These are phyloP conservation scores for Arthromyces matolae DNA, from an alignment of 768 basidiomycete species.

Conservation along the genomic window DNA sequence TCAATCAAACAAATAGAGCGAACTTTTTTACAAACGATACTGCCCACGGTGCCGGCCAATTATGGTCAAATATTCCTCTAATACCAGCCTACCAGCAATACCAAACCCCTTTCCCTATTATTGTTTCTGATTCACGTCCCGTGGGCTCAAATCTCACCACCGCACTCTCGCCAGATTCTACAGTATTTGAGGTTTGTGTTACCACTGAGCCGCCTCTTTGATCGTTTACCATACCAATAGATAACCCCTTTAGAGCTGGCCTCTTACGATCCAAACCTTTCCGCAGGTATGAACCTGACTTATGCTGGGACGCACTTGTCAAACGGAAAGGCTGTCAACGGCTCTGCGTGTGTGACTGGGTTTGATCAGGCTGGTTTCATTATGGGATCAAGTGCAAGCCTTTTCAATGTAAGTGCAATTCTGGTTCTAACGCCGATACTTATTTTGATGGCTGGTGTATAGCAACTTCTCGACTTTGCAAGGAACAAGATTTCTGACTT, in stretches of 20 bases:
- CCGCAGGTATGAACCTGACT: conserved; percentile 63
- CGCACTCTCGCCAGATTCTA: conserved; percentile 34
- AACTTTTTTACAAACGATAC: conserved; percentile 61
- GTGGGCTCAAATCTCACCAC: conserved; percentile 40
- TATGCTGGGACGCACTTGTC: conserved; percentile 63
- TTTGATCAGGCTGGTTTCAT: conserved; percentile 76
- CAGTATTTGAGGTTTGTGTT: conserved; percentile 53
- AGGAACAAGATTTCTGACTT: conserved; percentile 39
- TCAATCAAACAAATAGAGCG: conserved; percentile 54
- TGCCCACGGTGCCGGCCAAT: conserved; percentile 68
- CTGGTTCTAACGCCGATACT: neutral
- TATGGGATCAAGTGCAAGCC: conserved; percentile 69
- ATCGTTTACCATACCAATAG: conserved; percentile 23
- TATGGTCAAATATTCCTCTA: conserved; percentile 56
- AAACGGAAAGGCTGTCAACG: conserved; percentile 52
- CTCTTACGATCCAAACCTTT: conserved; percentile 68
- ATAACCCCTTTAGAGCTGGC: conserved; percentile 66
- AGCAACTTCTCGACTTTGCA: conserved; percentile 50
- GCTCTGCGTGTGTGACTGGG: conserved; percentile 61
- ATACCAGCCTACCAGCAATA: conserved; percentile 49
- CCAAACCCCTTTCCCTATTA: conserved; percentile 62
- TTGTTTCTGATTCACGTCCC: conserved; percentile 54
- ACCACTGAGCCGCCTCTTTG: neutral
- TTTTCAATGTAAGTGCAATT: conserved; percentile 51
- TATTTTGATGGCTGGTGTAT: neutral